phyloP scores from a whole-genome alignment of 225 moss, liverwort and hornwort genomes.

The Climacium dendroides region DNA sequence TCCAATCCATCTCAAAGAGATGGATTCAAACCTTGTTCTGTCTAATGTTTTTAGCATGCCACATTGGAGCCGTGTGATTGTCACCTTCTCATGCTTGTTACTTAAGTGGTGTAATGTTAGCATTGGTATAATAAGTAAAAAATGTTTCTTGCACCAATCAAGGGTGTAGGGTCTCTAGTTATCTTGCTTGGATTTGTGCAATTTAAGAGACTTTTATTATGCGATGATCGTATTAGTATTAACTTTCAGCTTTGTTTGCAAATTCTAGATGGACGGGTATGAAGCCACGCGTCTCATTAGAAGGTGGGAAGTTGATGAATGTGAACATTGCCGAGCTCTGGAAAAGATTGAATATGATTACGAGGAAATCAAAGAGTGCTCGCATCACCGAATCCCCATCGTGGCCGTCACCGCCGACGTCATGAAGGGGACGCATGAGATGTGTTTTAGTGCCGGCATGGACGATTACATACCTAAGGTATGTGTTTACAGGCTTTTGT shows the following conservation, averaged over 20 bases:
- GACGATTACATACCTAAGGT: constrained; percentile 94
- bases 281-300: constrained; percentile 74
- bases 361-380: constrained; percentile 37
- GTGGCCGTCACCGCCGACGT: constrained; percentile 97
- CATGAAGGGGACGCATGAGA: constrained; percentile 89
- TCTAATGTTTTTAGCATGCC: background rate
- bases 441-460: constrained; percentile 79
- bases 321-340: constrained; percentile 42
- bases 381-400: constrained; percentile 57
- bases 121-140: background rate
- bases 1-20: background rate
- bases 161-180: background rate
- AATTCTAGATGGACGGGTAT: constrained; percentile 73
- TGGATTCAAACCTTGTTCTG: background rate
- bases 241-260: background rate
- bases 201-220: background rate
- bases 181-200: background rate
- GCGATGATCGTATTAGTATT: background rate
- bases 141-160: background rate
- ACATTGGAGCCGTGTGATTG: background rate
- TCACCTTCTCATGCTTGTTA: background rate
- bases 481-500: background rate
- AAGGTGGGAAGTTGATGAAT: constrained; percentile 59
- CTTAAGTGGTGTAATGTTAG: background rate
- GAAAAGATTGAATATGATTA: constrained; percentile 15